Conservation (phyloP, 1,139 yeast species). For the Pichia sp. region DNA sequence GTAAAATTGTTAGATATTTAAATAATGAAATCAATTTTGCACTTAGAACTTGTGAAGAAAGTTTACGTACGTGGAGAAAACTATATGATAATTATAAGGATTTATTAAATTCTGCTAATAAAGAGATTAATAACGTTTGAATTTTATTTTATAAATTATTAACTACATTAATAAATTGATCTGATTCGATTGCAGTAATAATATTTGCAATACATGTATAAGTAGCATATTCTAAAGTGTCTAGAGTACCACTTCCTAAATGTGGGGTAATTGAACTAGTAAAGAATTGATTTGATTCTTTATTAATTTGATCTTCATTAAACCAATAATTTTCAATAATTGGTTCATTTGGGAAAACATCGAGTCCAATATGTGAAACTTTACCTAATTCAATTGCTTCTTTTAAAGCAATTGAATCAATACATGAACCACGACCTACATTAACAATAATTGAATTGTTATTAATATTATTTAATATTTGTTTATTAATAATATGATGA, state of each 20-base stretch:
- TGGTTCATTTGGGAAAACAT: conserved; percentile 74
- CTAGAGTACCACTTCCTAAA: conserved; percentile 63
- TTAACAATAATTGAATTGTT: conserved; percentile 62
- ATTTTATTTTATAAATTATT: neutral
- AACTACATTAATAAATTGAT: conserved; percentile 18
- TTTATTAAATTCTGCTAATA: neutral
- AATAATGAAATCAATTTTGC: conserved; percentile 7
- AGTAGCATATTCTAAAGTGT: conserved; percentile 45
- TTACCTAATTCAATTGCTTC: conserved; percentile 63
- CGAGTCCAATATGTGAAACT: conserved; percentile 69
- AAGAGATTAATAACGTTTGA: conserved; percentile 1
- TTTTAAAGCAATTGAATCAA: conserved; percentile 68
- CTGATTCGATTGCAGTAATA: conserved; percentile 34
- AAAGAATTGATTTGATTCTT: conserved; percentile 4
- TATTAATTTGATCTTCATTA: conserved; percentile 4
- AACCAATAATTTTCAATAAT: conserved; percentile 34
- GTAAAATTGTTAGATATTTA: neutral
- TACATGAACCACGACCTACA: conserved; percentile 70
- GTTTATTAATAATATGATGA: conserved; percentile 45
- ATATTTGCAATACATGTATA: conserved; percentile 43
- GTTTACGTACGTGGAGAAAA: conserved; percentile 25
- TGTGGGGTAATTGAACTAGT: conserved; percentile 68
- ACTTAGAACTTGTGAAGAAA: conserved; percentile 9
- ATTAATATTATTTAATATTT: conserved; percentile 42
- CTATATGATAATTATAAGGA: conserved; percentile 22